Evolutionary conservation across 352 stramenopile genomes (phyloP), one percentile per base, ranked within the genome.

Genomic region (Globisporangium megalacanthum): DNA sequence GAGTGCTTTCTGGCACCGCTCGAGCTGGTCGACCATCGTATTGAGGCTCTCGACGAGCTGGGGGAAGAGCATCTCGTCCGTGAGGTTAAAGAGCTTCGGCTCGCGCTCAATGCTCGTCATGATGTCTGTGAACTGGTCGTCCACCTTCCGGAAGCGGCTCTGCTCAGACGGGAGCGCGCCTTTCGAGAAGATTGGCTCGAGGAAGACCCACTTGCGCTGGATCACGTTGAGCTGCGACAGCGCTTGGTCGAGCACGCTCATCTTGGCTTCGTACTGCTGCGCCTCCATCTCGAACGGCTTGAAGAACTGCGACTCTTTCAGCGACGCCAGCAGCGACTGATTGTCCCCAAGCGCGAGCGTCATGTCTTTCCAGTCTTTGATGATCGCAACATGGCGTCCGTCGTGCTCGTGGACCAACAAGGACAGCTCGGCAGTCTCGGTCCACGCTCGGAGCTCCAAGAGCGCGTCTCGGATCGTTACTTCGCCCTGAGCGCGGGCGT

Each of bases 241-340:
- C 15, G 77, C 81, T 31, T 94, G 73, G 55, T 97, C 88, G 0
- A 98, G 64, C 13, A 88, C 56, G 8, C 74, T 73, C 75, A 98
- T 94, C 58, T 97, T 96, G 20, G 75, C 77, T 61, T 98, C 90
- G 65, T 97, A 97, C 41, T 92, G 78, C 41, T 69, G 77, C 3
- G 89, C 93, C 42, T 96, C 78, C 52, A 96, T 86, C 56, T 95
- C 89, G 62, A 98, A 98, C 4, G 89, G 75, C 49, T 96, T 97
- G 74, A 98, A 98, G 69, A 98, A 98, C 47, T 94, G 90, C 19
- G 90, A 98, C 58, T 98, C 94, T 52, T 98, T 98, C 4, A 98
- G 75, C 25, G 92, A 98, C 1, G 83, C 86, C 6, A 98, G 65
- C 13, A 98, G 73, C 15, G 81, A 96, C 65, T 98, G 95, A 62